A percentile compares a stretch with the other conserved stretches of the same genome.
Evolutionary conservation across 2,329 filamentous ascomycete genomes (phyloP).

Genomic region (Neofusicoccum umdonicola): DNA sequence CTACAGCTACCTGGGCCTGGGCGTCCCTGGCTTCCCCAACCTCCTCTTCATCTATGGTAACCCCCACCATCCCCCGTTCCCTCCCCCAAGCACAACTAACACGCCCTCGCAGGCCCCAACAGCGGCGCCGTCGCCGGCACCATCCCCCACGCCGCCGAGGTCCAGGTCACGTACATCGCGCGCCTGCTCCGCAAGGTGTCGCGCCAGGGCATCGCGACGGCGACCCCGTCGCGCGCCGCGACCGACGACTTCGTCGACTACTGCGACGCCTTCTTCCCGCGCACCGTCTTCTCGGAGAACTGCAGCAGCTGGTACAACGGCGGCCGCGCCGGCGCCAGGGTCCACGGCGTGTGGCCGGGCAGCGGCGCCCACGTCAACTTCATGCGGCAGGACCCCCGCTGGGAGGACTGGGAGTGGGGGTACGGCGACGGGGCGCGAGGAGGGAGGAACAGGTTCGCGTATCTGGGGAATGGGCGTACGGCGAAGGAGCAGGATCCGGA

Average conservation of each 20-base stretch:
- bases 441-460: conserved; percentile 54
- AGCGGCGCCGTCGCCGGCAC: conserved; percentile 62
- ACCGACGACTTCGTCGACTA: conserved; percentile 65
- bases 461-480: conserved; percentile 68
- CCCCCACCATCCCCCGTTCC: background rate
- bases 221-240: conserved; percentile 57
- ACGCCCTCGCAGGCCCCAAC: conserved; percentile 42
- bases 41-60: conserved; percentile 61
- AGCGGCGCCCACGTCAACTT: conserved; percentile 62
- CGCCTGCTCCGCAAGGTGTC: conserved; percentile 66
- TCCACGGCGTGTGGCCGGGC: conserved; percentile 70
- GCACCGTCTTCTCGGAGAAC: conserved; percentile 56
- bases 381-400: conserved; percentile 55
- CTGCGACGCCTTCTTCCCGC: conserved; percentile 52
- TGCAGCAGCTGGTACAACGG: conserved; percentile 74
- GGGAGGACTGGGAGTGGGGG: conserved; percentile 60
- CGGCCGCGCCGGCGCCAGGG: conserved; percentile 49
- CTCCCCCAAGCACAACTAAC: conserved; percentile 3
- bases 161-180: conserved; percentile 63
- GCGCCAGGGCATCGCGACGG: conserved; percentile 63
- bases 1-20: conserved; percentile 63
- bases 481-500: conserved; percentile 54
- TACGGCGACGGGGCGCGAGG: conserved; percentile 26
- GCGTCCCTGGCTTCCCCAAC: conserved; percentile 66
- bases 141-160: conserved; percentile 66